Conservation (phyloP, 2,329 filamentous ascomycete species). For the Calonectria hawksworthii region DNA sequence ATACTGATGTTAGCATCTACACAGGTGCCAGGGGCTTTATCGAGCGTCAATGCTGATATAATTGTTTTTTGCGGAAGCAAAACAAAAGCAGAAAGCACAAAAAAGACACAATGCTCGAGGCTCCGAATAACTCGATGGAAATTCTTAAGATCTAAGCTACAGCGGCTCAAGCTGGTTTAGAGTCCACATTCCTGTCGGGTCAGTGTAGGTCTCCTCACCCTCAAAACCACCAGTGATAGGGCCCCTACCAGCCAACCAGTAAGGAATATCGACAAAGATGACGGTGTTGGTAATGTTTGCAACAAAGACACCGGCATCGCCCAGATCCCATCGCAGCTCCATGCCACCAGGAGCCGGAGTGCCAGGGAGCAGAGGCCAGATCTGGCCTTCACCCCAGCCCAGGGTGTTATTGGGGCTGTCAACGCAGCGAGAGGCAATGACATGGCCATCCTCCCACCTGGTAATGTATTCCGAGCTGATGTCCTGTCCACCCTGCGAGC, state of each 20-base stretch:
- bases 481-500: neutral
- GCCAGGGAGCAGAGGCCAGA: neutral
- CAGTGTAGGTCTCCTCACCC: neutral
- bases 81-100: neutral
- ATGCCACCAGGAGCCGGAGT: neutral
- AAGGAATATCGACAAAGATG: neutral
- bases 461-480: neutral
- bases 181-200: neutral
- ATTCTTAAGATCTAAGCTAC: neutral
- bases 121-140: neutral
- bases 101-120: neutral
- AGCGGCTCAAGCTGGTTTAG: neutral
- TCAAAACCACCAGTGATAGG: neutral
- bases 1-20: too few relatives aligned
- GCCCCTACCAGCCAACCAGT: neutral
- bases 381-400: neutral
- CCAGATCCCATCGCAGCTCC: neutral
- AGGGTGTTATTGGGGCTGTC: neutral
- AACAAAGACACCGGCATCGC: neutral
- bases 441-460: neutral
- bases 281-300: neutral
- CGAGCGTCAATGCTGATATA: neutral
- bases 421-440: neutral
- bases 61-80: neutral
- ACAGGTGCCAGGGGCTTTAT: too few relatives aligned